Evolutionary conservation across 2,329 filamentous ascomycete species (phyloP), one percentile per base, ranked within the genome.

Genomic region (Paramyrothecium roridum): DNA sequence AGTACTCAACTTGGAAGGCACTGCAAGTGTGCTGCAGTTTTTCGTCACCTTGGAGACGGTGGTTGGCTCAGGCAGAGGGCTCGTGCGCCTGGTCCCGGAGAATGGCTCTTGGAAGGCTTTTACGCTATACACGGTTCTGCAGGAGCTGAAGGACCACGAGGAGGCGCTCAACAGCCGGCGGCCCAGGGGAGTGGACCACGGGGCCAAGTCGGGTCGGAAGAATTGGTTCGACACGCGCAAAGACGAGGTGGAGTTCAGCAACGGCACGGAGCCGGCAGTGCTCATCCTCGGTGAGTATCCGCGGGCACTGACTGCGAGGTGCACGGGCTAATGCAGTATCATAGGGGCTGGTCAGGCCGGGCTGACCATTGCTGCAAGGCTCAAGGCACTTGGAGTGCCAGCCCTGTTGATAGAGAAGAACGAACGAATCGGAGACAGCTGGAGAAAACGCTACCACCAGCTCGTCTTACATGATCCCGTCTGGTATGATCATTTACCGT

Each of bases 391-490:
- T 1, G 76, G 80, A 2, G 70, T 88, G 2, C 70, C 79, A 13
- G 70, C 80, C 1, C 71, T 88, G 1, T 63, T 88, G n/a, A 73
- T 88, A 20, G 85, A 88, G 60, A 72, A 75, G 21, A 82, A 85
- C 54, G 72, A 78, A 1, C 73, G 77, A 2, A 73, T 88, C 0
- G 85, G 85, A 16, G 84, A 88, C 59, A 87, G 83, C 64, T 88
- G 86, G 86, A 75, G 85, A 17, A 75, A 76, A 43, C 71, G 85
- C 48, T 88, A 88, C 60, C 79, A 83, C 58, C 82, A 86, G 57
- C 79, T 90, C 0, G 85, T 89, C 1, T 80, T 87, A 0, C 87
- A 90, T 61, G 87, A 89, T 60, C 85, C 86, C 0, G 82, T 89
- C 2, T 86, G 77, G 74, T 82, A 78, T 55, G 79, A 82, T 53